phyloP scores from a whole-genome alignment of 495 filamentous ascomycete genomes.

The Sordaria brevicollis region DNA sequence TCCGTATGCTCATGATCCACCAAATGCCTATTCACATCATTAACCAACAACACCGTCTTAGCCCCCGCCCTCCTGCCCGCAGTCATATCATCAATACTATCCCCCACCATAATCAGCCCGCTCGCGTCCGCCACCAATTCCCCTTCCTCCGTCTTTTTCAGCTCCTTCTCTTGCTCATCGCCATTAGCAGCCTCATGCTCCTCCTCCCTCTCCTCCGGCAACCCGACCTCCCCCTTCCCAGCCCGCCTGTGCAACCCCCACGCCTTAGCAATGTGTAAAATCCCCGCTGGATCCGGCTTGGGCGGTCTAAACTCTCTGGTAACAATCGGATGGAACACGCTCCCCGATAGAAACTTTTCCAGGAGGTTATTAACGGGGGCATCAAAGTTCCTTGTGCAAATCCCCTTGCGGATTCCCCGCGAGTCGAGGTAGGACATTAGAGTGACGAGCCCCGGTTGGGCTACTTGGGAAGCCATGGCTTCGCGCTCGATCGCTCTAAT shows the following conservation, averaged over 20 bases:
- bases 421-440: conserved; percentile 75
- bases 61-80: conserved; percentile 77
- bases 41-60: conserved; percentile 78
- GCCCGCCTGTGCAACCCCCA: conserved; percentile 55
- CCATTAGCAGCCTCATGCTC: conserved; percentile 9
- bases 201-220: conserved; percentile 7
- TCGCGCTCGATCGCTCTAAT: conserved; percentile 70
- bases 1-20: conserved; percentile 72
- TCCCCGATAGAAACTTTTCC: conserved; percentile 54
- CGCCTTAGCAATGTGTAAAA: conserved; percentile 66
- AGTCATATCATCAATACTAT: conserved; percentile 90
- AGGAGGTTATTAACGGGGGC: conserved; percentile 55
- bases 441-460: conserved; percentile 63
- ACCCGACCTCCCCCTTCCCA: conserved; percentile 28
- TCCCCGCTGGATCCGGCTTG: conserved; percentile 82
- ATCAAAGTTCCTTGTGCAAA: conserved; percentile 95
- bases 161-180: conserved; percentile 2
- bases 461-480: conserved; percentile 67
- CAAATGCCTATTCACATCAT: conserved; percentile 66
- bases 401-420: conserved; percentile 56
- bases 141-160: conserved; percentile 6
- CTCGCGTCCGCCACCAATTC: conserved; percentile 36
- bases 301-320: conserved; percentile 76
- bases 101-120: conserved; percentile 56
- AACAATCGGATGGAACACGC: conserved; percentile 69